Percentiles rank a stretch among this genome's conserved stretches.
These are phyloP conservation scores for Crithidia acanthocephali DNA, from an alignment of 208 protist genomes.

Conservation along the genomic window DNA sequence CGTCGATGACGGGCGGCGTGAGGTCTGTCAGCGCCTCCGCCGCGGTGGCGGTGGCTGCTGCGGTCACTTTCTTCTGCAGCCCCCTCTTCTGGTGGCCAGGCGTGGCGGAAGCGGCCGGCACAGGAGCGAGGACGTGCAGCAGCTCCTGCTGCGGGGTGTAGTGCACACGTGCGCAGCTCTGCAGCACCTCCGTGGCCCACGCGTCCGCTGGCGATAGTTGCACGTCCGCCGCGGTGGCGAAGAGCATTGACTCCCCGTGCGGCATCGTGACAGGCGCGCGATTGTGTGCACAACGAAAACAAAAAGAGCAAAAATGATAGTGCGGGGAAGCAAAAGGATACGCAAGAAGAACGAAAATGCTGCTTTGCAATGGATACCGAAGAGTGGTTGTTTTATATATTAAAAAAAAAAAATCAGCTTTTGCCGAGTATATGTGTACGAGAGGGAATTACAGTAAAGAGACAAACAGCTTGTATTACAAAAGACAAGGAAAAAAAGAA, in stretches of 20 bases:
- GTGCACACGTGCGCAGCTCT: constrained; percentile 22
- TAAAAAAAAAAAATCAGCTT: too few species aligned
- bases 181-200: constrained; percentile 45
- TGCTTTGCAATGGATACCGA: too few species aligned
- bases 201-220: constrained; percentile 25
- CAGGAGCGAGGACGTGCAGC: constrained; percentile 23
- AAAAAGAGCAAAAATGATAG: neutral
- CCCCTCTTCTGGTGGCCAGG: too few species aligned
- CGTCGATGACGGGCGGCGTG: constrained; percentile 10
- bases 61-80: neutral
- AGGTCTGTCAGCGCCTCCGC: neutral
- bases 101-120: neutral
- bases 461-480: too few species aligned
- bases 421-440: too few species aligned
- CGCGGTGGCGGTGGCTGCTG: neutral
- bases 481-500: too few species aligned
- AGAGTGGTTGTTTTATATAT: too few species aligned
- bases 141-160: constrained; percentile 34
- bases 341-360: too few species aligned
- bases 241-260: neutral
- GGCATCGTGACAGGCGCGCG: neutral
- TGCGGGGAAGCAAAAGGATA: too few species aligned
- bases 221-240: constrained; percentile 2
- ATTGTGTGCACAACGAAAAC: neutral
- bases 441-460: too few species aligned